Conservation (phyloP, 2,329 filamentous ascomycete genomes). For the Fusarium avenaceum region DNA sequence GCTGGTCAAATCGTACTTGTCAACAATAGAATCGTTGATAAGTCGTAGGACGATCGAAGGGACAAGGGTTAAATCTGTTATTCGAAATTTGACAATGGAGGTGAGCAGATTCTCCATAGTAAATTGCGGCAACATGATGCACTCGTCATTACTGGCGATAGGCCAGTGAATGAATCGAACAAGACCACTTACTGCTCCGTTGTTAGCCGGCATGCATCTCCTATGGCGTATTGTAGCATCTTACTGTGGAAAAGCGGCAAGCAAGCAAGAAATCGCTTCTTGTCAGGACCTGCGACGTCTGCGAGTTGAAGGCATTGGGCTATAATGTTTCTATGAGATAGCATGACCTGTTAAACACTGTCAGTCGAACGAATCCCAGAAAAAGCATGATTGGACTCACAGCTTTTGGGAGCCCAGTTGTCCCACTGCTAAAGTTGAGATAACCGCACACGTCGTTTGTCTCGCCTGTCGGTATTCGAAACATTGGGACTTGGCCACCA, state of each 20-base stretch:
- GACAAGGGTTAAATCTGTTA: not conserved
- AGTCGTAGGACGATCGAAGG: constrained; percentile 8
- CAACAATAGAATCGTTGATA: not conserved
- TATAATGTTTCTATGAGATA: constrained; percentile 44
- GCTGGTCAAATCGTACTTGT: constrained; percentile 28
- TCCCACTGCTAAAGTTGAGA: constrained; percentile 45
- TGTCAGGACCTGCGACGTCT: constrained; percentile 6
- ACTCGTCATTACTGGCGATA: too few species aligned
- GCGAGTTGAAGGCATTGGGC: constrained; percentile 37
- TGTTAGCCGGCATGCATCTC: too few species aligned
- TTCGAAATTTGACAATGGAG: too few species aligned
- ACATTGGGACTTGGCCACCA: not conserved
- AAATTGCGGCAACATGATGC: too few species aligned
- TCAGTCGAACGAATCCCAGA: too few species aligned
- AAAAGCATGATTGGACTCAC: too few species aligned
- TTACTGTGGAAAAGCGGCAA: constrained; percentile 48
- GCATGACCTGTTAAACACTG: constrained; percentile 22
- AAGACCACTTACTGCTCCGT: too few species aligned
- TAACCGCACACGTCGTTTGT: constrained; percentile 32
- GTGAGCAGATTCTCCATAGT: too few species aligned
- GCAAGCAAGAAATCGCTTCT: constrained; percentile 33
- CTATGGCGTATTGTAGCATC: too few species aligned
- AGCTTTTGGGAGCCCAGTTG: constrained; percentile 44
- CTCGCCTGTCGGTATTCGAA: not conserved
- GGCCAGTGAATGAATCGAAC: constrained; percentile 8